These are phyloP conservation scores for Rutstroemia sp. DNA, from an alignment of 2,329 filamentous ascomycete species.

Conservation along the genomic window DNA sequence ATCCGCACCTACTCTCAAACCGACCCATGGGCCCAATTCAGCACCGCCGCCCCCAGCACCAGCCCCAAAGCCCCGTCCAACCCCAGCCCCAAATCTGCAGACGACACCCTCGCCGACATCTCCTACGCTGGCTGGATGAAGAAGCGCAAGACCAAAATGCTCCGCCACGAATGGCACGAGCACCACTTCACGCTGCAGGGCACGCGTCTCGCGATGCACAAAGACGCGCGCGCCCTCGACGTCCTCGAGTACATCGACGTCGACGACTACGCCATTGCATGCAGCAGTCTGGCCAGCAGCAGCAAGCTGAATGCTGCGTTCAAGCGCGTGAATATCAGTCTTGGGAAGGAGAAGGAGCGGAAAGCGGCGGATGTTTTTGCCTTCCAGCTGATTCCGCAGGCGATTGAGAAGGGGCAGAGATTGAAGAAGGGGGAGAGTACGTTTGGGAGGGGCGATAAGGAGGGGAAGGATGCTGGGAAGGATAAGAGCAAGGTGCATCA, in stretches of 20 bases:
- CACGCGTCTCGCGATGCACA: conserved; percentile 69
- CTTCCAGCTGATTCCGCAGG: conserved; percentile 72
- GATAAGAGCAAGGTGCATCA: conserved; percentile 80
- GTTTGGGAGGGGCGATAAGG: conserved; percentile 17
- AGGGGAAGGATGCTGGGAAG: conserved; percentile 36
- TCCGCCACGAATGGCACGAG: conserved; percentile 90
- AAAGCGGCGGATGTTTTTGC: conserved; percentile 64
- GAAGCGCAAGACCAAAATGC: conserved; percentile 82
- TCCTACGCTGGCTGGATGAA: conserved; percentile 84
- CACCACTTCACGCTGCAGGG: conserved; percentile 82
- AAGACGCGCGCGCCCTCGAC: conserved; percentile 42
- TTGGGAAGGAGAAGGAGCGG: conserved; percentile 39
- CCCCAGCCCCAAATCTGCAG: conserved; percentile 13
- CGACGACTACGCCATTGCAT: conserved; percentile 82
- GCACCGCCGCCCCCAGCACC: conserved; percentile 13
- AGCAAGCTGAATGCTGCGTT: conserved; percentile 84
- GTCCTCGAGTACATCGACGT: conserved; percentile 77
- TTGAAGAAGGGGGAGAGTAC: conserved; percentile 37
- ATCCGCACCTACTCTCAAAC: conserved; percentile 6
- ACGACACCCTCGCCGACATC: conserved; percentile 38
- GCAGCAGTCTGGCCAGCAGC: conserved; percentile 62
- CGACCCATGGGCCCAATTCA: conserved; percentile 5
- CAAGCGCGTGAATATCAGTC: conserved; percentile 64
- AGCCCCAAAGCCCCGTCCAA: conserved; percentile 20
- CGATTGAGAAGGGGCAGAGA: conserved; percentile 38